Base-by-base conservation (phyloP, 192 early-diverging fungal species). In the Linnemannia elongata region DNA sequence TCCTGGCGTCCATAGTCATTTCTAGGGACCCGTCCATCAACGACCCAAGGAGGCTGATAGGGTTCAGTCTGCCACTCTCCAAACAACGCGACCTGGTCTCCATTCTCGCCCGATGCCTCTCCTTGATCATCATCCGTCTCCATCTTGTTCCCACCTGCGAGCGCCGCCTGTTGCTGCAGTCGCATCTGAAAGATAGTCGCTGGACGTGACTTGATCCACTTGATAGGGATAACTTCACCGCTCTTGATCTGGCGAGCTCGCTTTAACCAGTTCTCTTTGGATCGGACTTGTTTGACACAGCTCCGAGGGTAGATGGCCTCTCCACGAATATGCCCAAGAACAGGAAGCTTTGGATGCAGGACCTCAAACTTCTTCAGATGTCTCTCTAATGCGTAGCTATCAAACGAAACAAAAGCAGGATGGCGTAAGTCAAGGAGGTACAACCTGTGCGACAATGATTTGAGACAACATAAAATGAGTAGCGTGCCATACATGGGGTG, bases 21-120 rank as follows among this genome's bases (percentile, higher is more conserved):
- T 68, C 93, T 91, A 12, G 97, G 96, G 22, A 99, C 94, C 38
- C 83, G 92, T 13, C 97, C 97, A 93, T 96, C 82, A 35, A 88
- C 57, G 0, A 78, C 69, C 47, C 77, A 85, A 79, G 77, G 85
- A n/a, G 96, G 89, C 35, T 85, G 72, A 84, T 94, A 95, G 22
- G 82, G 77, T 47, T 92, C 91, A 15, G 97, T 98, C 88, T 99
- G 97, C 97, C 97, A 98, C 74, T 94, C 94, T 44, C 95, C 98
- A 85, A 92, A 98, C 41, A 96, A 88, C 13, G 87, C 90, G 4
- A 89, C 87, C 76, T 88, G 79, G 39, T 89, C 49, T 0, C 81
- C 81, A 42, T 75, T 69, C 52, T 39, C 75, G 35, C 55, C 70
- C 13, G 42, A 47, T 36, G 42, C n/a, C 10, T 74, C 72, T 22